phyloP scores from a whole-genome alignment of 352 stramenopile genomes.

The Pythium phragmiticola region DNA sequence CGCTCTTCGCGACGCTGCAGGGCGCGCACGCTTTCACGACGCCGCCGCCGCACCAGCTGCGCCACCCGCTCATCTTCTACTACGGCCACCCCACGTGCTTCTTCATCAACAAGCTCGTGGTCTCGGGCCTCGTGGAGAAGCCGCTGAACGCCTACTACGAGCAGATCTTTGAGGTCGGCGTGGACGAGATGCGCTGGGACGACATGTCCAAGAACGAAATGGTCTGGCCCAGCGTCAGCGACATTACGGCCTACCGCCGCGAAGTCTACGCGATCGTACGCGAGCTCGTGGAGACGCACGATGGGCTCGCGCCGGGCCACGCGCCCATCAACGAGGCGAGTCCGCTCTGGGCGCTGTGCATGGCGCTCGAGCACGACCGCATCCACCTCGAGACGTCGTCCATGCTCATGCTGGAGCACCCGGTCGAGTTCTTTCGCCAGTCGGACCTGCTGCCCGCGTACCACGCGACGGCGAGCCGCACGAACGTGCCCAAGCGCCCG shows the following conservation, averaged over 20 bases:
- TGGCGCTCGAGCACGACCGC: conserved; percentile 96
- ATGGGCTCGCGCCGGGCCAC: conserved; percentile 71
- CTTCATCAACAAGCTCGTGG: conserved; percentile 97
- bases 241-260: conserved; percentile 92
- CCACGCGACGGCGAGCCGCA: conserved; percentile 62
- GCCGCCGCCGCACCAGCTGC: conserved; percentile 90
- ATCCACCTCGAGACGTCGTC: conserved; percentile 98
- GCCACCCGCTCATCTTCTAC: conserved; percentile 98
- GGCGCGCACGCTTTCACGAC: conserved; percentile 90
- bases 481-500: conserved; percentile 40
- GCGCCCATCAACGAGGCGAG: conserved; percentile 77
- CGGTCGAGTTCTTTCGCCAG: conserved; percentile 85
- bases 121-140: conserved; percentile 86
- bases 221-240: conserved; percentile 88
- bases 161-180: conserved; percentile 95
- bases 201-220: conserved; percentile 98
- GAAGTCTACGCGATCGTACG: conserved; percentile 90
- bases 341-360: conserved; percentile 93
- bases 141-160: conserved; percentile 94
- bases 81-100: conserved; percentile 96
- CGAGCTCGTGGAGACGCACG: conserved; percentile 87
- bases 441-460: conserved; percentile 85
- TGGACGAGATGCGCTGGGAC: conserved; percentile 99
- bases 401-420: conserved; percentile 93
- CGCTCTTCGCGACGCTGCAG: conserved; percentile 91